Base-by-base conservation (phyloP, 495 filamentous ascomycete genomes). In the Penicillium daleae region DNA sequence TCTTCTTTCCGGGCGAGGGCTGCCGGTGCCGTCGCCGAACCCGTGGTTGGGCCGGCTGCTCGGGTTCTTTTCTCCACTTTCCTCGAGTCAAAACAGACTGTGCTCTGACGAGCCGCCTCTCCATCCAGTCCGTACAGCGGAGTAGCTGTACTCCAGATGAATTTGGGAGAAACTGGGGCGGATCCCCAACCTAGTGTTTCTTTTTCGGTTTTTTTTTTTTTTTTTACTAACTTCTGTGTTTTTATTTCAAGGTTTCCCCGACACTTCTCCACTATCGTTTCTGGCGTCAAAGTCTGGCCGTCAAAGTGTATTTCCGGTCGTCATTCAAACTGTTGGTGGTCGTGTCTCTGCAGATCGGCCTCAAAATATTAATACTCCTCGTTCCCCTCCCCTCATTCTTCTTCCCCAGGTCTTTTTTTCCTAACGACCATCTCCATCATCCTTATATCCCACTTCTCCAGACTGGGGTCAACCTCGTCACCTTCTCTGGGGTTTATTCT, bases 311-410 rank as follows among this genome's bases (percentile, higher is more conserved):
- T 61, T 63, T 42, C 62, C 62, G 66, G 51, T 22, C 40, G 46
- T 60, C 56, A 55, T 53, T 44, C 29, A n/a, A 27, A 27, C 15
- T 32, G 10, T 31, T 54, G 27, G 21, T n/a, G 21, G 37, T 52
- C 32, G 55, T 65, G 49, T 8, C 29, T 32, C 15, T 49, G 57
- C 50, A 56, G 57, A 62, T 48, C 52, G 49, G 21, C 60, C 37
- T 68, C 62, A 68, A 68, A n/a, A n/a, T n/a, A n/a, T n/a, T n/a
- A n/a, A 68, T 68, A 68, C 39, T 60, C 46, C 56, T n/a, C 48
- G 24, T 53, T 50, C 21, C 57, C 56, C 33, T 51, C 46, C 50
- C 46, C 50, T 54, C 39, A 26, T 40, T 56, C 19, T 42, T 56
- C 51, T 54, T 56, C 60, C 31, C 52, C 39, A 39, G 61, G 35